Evolutionary conservation across 2,329 filamentous ascomycete species (phyloP), one percentile per base, ranked within the genome.

Genomic region (Ceratocystis lukuohia): DNA sequence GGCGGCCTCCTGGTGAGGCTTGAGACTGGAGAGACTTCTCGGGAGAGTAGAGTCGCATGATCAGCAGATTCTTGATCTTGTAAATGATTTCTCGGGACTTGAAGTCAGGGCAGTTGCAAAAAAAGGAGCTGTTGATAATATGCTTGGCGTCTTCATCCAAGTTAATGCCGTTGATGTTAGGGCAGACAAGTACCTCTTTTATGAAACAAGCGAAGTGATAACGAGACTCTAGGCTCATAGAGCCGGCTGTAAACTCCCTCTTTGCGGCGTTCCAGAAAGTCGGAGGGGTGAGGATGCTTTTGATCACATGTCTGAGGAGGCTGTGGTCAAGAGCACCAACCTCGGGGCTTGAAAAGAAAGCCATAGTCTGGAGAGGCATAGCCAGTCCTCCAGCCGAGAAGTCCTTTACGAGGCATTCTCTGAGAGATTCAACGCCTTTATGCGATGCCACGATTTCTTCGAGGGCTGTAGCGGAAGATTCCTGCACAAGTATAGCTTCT

Each of bases 1-100:
- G 88, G 0, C 88, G 80, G 0, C 87, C 87, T 0, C 88, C 88
- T 0, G 86, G 30, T 28, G n/a, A 62, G 28, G 7, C 22, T 20
- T 10, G 15, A 30, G 30, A 25, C 20, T 33, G 22, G 17, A 12
- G 37, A 22, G 1, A 62, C 41, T 10, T 7, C 1, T 48, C 46
- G 8, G 46, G 17, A 7, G 46, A 48, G n/a, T 48, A 48, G 6
- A 48, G 46, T 10, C 46, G 46, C 17, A 48, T 2, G 3, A 48
- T 10, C n/a, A 48, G 5, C 41, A 66, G 41, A 10, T 63, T 66
- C 20, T 62, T 62, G 22, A 66, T 66, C 3, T 45, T 44, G 12
- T 28, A 17, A 46, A 22, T 30, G 12, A 62, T 20, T 20, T 28
- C n/a, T 0, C 17, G n/a, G 17, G 25, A 15, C 8, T 25, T 56